phyloP scores from a whole-genome alignment of 2,329 filamentous ascomycete genomes.

The Capronia epimyces region DNA sequence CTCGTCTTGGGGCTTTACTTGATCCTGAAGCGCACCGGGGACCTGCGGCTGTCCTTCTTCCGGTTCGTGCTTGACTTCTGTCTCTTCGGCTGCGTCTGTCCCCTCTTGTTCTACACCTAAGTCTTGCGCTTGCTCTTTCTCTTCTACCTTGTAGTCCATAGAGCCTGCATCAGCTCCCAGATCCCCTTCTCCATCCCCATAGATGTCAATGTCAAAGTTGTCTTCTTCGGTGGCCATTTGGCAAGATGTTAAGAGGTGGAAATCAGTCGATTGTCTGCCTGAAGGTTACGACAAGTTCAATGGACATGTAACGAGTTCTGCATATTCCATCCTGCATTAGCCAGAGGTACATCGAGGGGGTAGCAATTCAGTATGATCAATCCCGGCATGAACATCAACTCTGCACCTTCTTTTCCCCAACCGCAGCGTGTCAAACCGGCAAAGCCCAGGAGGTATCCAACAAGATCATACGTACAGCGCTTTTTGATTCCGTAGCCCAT shows the following conservation, averaged over 20 bases:
- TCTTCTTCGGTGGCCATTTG: conserved; percentile 56
- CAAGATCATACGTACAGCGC: conserved; percentile 23
- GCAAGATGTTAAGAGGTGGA: conserved; percentile 7
- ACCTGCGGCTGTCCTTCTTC: conserved; percentile 3
- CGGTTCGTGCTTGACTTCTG: conserved; percentile 3
- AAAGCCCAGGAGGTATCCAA: conserved; percentile 1
- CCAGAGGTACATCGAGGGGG: conserved; percentile 13
- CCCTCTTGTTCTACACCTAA: conserved; percentile 15
- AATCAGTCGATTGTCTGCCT: conserved; percentile 22
- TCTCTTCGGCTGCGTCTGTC: not conserved
- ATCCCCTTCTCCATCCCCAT: conserved; percentile 50
- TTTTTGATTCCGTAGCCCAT: conserved; percentile 4
- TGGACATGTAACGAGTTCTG: conserved; percentile 18
- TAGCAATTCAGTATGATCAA: conserved; percentile 3
- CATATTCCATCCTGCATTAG: conserved; percentile 20
- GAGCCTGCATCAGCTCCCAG: conserved; percentile 35
- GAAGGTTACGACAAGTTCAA: conserved; percentile 20
- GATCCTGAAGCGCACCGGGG: not conserved
- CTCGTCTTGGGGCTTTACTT: conserved; percentile 1
- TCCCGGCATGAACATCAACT: not conserved
- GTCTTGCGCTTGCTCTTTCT: conserved; percentile 28
- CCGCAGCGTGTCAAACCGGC: not conserved
- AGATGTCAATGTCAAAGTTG: conserved; percentile 67
- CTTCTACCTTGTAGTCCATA: conserved; percentile 41
- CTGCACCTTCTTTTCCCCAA: not conserved